A percentile compares a stretch with the other conserved stretches of the same genome.
Conservation (phyloP, 129 eudicot species). For the Silybum marianum region DNA sequence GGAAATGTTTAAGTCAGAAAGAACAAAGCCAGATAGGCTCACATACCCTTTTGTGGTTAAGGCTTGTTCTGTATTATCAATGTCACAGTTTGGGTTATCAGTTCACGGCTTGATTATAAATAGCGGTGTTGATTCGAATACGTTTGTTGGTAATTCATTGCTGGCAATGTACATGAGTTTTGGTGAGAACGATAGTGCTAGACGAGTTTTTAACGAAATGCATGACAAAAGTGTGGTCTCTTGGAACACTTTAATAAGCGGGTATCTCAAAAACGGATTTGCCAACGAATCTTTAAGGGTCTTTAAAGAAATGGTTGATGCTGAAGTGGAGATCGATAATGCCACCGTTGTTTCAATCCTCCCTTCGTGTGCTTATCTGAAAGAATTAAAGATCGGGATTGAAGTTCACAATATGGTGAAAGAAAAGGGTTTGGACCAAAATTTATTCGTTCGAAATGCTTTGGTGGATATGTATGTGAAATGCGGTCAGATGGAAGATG, state of each 20-base stretch:
- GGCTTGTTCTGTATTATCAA: constrained; percentile 56
- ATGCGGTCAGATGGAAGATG: constrained; percentile 68
- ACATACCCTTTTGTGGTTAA: constrained; percentile 73
- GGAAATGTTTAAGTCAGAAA: constrained; percentile 53
- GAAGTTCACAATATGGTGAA: constrained; percentile 55
- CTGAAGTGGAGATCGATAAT: constrained; percentile 48
- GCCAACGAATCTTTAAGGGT: constrained; percentile 48
- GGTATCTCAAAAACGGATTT: constrained; percentile 50
- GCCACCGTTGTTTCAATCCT: constrained; percentile 71
- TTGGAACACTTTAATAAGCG: constrained; percentile 89
- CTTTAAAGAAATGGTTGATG: constrained; percentile 54
- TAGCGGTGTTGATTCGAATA: constrained; percentile 47
- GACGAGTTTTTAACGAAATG: constrained; percentile 55
- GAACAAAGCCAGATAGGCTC: constrained; percentile 40
- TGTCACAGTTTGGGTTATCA: constrained; percentile 48
- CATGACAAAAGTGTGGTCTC: constrained; percentile 55
- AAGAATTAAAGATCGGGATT: constrained; percentile 51
- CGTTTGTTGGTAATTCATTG: constrained; percentile 74
- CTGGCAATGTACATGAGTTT: constrained; percentile 84
- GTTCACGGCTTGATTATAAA: constrained; percentile 59
- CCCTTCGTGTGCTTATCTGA: constrained; percentile 73
- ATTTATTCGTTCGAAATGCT: constrained; percentile 66
- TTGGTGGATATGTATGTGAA: constrained; percentile 84
- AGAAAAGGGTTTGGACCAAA: constrained; percentile 43
- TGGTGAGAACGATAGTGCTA: constrained; percentile 54